Base-by-base conservation (phyloP, 2,329 filamentous ascomycete species). In the Dothideomycetidae sp. region DNA sequence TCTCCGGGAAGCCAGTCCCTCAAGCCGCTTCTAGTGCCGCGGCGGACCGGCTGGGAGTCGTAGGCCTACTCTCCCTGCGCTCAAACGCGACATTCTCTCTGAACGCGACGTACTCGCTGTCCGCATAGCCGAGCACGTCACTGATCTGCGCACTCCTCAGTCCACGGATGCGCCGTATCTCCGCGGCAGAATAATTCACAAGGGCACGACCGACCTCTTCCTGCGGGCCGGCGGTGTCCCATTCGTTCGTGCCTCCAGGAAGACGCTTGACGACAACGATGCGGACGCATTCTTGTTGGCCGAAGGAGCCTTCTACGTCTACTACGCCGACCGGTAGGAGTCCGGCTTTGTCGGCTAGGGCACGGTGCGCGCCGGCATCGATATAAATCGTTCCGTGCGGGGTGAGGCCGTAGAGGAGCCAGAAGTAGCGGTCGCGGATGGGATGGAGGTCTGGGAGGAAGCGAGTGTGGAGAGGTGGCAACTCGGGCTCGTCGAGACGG, bases 381-480 rank as follows among this genome's bases (percentile, higher is more conserved):
- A 98, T 92, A 61, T 83, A 96, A 16, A 98, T 56, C 2, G 80
- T 93, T 10, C 90, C 90, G 51, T 93, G 86, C 0, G 90, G 84
- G 15, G 78, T 77, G 9, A 94, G 74, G 7, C 88, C 90, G 59
- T 98, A 84, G 0, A 96, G 70, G 33, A 98, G 77, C 90, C 90
- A 98, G 68, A 98, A 96, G 54, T 90, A 85, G 44, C 88, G 79
- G 56, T 94, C 90, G 40, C 84, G 77, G 42, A 96, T 90, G 1
- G 88, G 86, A 16, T 81, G 75, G 0, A 71, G 66, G 7, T 84
- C 84, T 0, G 86, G 84, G 10, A 93, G 68, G 66, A 98, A 98
- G 40, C 90, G 78, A 3, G 90, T 98, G 59, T 98, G 90, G 3
- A 93, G 64, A 1, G 86, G 74, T 9, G 54, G 52, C 4, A 41